phyloP scores from a whole-genome alignment of 345 rosid genomes.

The Stellera chamaejasme region DNA sequence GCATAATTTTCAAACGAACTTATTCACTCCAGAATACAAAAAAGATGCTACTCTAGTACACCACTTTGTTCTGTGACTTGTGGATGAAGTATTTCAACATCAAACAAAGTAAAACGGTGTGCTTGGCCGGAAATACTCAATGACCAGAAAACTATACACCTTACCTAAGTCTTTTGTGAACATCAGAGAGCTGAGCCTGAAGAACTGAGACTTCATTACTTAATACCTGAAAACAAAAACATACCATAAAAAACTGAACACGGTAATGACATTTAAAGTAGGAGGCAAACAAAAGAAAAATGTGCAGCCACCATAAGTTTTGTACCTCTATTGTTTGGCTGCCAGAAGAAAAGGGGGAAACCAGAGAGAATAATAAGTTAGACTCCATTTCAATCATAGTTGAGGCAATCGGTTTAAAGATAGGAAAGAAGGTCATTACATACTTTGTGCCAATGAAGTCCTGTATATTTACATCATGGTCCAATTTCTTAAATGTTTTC shows the following conservation, averaged over 20 bases:
- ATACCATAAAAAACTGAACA: constrained; percentile 11
- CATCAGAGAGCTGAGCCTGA: constrained; percentile 56
- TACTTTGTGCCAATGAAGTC: constrained; percentile 78
- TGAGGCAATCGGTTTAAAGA: constrained; percentile 4
- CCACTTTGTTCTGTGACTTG: too few relatives aligned
- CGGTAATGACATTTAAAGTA: constrained; percentile 5
- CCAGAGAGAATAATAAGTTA: constrained; percentile 17
- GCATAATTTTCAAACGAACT: too few relatives aligned
- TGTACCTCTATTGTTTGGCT: constrained; percentile 68
- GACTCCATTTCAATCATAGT: constrained; percentile 10
- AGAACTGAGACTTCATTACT: constrained; percentile 47
- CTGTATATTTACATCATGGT: constrained; percentile 82
- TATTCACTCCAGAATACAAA: too few relatives aligned
- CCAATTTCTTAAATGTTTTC: constrained; percentile 90
- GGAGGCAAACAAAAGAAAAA: constrained; percentile 7
- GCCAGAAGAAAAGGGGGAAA: constrained; percentile 32
- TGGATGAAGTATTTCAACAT: too few relatives aligned
- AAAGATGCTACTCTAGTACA: too few relatives aligned
- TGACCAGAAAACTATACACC: constrained; percentile 13
- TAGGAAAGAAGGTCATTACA: constrained; percentile 10
- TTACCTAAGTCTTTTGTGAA: constrained; percentile 77
- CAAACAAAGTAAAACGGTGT: background rate
- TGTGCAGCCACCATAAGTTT: background rate
- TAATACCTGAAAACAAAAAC: constrained; percentile 45
- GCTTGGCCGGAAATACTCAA: constrained; percentile 4